Evolutionary conservation across 352 stramenopile species (phyloP), one percentile per base, ranked within the genome.

Genomic region (Pythium phragmitis): DNA sequence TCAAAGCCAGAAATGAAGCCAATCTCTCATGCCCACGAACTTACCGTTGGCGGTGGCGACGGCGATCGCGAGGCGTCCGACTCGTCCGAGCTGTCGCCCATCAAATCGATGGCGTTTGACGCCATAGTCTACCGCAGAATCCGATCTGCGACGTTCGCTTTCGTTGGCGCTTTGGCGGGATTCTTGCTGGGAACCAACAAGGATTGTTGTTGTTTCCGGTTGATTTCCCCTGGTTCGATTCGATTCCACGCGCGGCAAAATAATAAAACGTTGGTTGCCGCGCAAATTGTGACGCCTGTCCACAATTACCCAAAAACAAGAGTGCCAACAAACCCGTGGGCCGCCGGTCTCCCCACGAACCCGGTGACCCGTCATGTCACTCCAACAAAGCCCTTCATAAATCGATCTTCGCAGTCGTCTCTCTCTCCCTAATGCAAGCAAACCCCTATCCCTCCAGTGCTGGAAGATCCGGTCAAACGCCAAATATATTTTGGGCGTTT

Each of bases 31-130:
- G 19, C 16, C 23, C 52, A 45, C 42, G 11, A 46, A 57, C 60
- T 55, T 26, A 68, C 66, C 54, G 55, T 63, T 59, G 66, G 66
- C 36, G 59, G 66, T 19, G 66, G 59, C 21, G 59, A 65, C n/a
- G 66, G 46, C 39, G 65, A 55, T 2, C 49, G 41, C 50, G 34
- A 50, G 19, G 11, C 45, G 5, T 50, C 52, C 16, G 58, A 67
- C 36, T 45, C 45, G 5, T 50, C 52, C 16, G 58, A 67, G 45
- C 51, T 71, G 19, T 72, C 65, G 30, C 33, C 65, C 2, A 57
- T 54, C 13, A 72, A 52, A 60, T 72, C 65, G 17, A 72, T 67
- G n/a, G 65, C 50, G 23, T 14, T 47, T n/a, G 30, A 46, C 23
- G 48, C 17, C 48, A 66, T 66, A 1, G 14, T 60, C 11, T 16